Evolutionary conservation across 192 early-diverging fungal genomes (phyloP).

Genomic region (Thamnidium elegans): DNA sequence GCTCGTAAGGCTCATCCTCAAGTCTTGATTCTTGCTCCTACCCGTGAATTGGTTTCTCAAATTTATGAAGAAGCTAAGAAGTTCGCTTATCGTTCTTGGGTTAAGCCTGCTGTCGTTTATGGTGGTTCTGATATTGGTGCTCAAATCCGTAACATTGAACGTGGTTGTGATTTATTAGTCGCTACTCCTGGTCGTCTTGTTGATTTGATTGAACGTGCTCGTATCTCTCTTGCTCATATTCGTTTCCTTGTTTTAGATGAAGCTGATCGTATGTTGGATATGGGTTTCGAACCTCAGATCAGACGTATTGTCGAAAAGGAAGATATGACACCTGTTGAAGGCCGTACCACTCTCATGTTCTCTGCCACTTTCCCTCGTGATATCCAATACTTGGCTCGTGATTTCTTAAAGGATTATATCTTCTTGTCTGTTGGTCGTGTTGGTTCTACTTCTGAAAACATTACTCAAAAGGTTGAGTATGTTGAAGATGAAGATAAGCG

Average conservation of each 20-base stretch:
- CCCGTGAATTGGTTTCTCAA: constrained; percentile 94
- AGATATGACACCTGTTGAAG: constrained; percentile 64
- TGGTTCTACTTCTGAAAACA: constrained; percentile 95
- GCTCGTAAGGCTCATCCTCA: constrained; percentile 72
- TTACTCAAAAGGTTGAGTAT: constrained; percentile 90
- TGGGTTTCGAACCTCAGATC: constrained; percentile 94
- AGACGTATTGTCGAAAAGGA: constrained; percentile 84
- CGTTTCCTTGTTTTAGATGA: constrained; percentile 92
- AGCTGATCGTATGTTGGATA: constrained; percentile 97
- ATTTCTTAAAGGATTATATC: constrained; percentile 82
- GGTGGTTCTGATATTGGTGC: constrained; percentile 91
- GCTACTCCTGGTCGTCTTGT: constrained; percentile 98
- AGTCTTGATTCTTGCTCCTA: constrained; percentile 87
- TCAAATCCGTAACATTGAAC: constrained; percentile 86
- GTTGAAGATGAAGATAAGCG: constrained; percentile 95
- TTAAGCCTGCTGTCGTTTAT: constrained; percentile 90
- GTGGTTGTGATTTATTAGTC: constrained; percentile 91
- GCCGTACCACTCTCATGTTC: constrained; percentile 93
- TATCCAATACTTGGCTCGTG: constrained; percentile 82
- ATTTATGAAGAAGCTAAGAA: constrained; percentile 90
- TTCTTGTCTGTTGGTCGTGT: constrained; percentile 93
- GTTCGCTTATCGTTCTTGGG: constrained; percentile 91
- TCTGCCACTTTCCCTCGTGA: constrained; percentile 92
- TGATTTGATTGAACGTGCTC: constrained; percentile 86
- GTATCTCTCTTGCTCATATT: constrained; percentile 73